Evolutionary conservation across 495 filamentous ascomycete species (phyloP).

Genomic region (Penicillium parvum): DNA sequence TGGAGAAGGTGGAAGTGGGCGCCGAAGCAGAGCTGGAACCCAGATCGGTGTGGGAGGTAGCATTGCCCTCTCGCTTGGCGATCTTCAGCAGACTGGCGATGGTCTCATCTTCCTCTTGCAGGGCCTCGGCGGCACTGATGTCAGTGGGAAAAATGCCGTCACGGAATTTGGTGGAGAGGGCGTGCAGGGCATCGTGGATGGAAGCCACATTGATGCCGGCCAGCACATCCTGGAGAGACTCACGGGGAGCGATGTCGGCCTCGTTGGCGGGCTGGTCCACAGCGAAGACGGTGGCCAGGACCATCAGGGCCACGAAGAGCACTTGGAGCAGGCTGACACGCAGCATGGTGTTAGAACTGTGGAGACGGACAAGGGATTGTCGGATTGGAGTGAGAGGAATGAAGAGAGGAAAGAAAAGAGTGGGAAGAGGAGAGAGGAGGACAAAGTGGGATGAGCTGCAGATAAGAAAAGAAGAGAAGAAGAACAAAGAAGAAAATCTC

Average conservation of each 20-base stretch:
- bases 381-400: constrained; percentile 21
- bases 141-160: constrained; percentile 50
- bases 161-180: constrained; percentile 44
- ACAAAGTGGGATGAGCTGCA: constrained; percentile 3
- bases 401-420: constrained; percentile 2
- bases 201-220: constrained; percentile 35
- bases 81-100: constrained; percentile 42
- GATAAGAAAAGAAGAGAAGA: constrained; percentile 15
- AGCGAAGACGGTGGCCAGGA: constrained; percentile 18
- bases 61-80: constrained; percentile 38
- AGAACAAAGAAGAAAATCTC: constrained; percentile 1
- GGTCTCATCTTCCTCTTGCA: constrained; percentile 42
- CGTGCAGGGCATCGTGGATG: constrained; percentile 49
- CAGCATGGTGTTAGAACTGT: constrained; percentile 18
- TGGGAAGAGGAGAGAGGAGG: not conserved
- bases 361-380: constrained; percentile 16
- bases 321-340: constrained; percentile 22
- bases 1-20: constrained; percentile 10
- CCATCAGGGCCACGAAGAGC: constrained; percentile 16
- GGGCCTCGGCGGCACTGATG: constrained; percentile 41
- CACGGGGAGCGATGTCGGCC: constrained; percentile 15
- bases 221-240: constrained; percentile 39
- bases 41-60: no score
- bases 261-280: constrained; percentile 13
- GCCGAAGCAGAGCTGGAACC: no score